Base-by-base conservation (phyloP, 345 rosid genomes). In the Corchorus olitorius region DNA sequence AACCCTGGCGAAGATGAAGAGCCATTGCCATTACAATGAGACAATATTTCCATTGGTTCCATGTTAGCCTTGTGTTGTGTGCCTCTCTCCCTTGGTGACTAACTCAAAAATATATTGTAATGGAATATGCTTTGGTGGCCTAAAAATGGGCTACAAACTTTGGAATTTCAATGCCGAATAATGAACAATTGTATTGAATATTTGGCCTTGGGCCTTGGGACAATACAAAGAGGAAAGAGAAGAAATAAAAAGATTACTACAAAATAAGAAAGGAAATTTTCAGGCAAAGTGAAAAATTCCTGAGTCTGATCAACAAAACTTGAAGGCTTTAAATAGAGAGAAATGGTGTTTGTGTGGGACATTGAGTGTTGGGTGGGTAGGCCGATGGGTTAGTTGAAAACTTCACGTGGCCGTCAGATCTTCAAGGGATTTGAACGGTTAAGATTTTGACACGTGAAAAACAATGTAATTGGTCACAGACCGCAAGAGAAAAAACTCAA, bases 351-450 rank as follows among this genome's bases (percentile, higher is more conserved):
- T 4, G 4, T 13, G 37, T 27, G 15, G 34, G 55, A 20, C 68
- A 74, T 62, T 45, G 78, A 41, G 75, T 17, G 85, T 63, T 73
- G 61, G 79, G 83, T 79, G 75, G 89, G 72, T 77, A 46, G 81
- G 85, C 82, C 78, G 82, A 79, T n/a, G 85, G 73, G 85, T 84
- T 84, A 70, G 87, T 86, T 82, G 89, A 78, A 74, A 78, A 16
- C 22, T 11, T 8, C 6, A 22, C 5, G 10, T 45, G 78, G 73
- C 89, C 89, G 85, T 84, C 46, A 37, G 87, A 86, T 86, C 67
- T 33, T 73, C 60, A 55, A 35, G 37, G 15, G 15, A 0, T 39
- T 58, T 52, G 3, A 50, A 59, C 60, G 79, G 82, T 3, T 46
- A 3, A 2, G 79, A 83, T 60, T 0, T 7, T 45, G 46, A 53